Evolutionary conservation across 768 basidiomycete genomes (phyloP).

Genomic region (Lentinula detonsa): DNA sequence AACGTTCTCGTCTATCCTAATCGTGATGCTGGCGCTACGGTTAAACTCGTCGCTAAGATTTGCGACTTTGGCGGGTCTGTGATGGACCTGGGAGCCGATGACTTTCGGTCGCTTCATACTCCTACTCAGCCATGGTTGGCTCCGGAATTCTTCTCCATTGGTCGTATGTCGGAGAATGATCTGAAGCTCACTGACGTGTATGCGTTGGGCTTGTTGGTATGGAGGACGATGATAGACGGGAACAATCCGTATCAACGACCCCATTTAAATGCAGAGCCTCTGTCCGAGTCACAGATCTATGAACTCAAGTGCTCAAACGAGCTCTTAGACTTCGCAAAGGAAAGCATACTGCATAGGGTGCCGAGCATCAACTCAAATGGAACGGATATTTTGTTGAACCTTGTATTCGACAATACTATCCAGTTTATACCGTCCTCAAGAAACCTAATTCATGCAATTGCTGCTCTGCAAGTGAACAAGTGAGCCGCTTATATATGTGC

Average conservation of each 20-base stretch:
- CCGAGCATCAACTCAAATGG: background rate
- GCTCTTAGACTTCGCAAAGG: background rate
- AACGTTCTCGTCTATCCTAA: conserved; percentile 10
- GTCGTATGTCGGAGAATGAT: background rate
- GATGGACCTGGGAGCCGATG: conserved; percentile 4
- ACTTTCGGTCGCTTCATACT: background rate
- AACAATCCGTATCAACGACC: background rate
- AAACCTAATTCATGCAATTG: background rate
- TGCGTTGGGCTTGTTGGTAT: conserved; percentile 5
- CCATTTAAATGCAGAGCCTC: background rate
- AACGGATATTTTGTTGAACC: background rate
- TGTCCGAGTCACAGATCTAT: background rate
- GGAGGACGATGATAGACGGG: conserved; percentile 7
- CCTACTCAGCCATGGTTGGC: conserved; percentile 4
- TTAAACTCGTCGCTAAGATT: conserved; percentile 6
- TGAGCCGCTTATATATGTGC: background rate
- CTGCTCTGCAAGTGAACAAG: background rate
- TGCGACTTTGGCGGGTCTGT: conserved; percentile 9
- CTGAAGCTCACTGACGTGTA: conserved; percentile 8
- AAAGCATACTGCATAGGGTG: background rate
- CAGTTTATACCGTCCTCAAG: background rate
- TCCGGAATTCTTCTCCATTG: background rate
- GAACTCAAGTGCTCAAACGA: background rate
- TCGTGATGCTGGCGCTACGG: background rate
- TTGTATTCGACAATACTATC: conserved; percentile 2